Evolutionary conservation across 2,329 filamentous ascomycete species (phyloP).

Genomic region (Penicillium digitatum): DNA sequence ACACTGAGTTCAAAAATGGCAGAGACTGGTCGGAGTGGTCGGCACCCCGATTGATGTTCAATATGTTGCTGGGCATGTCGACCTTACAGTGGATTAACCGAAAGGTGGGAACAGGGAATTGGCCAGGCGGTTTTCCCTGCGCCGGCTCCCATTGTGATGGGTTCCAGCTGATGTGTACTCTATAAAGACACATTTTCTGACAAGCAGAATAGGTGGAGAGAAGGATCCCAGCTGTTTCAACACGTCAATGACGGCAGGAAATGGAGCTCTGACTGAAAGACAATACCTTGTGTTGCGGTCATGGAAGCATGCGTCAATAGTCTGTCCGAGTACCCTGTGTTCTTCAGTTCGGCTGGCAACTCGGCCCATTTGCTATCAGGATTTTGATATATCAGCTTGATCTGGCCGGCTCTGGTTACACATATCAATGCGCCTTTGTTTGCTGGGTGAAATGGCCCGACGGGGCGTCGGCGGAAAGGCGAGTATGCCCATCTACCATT

Average conservation of each 20-base stretch:
- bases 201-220: conserved; percentile 50
- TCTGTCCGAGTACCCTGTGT: conserved; percentile 66
- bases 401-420: conserved; percentile 67
- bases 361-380: conserved; percentile 69
- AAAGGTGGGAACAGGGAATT: conserved; percentile 37
- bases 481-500: conserved; percentile 66
- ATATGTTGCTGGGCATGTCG: conserved; percentile 34
- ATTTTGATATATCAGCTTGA: conserved; percentile 75
- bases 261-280: conserved; percentile 9
- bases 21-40: conserved; percentile 25
- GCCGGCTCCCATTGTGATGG: conserved; percentile 52
- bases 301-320: conserved; percentile 76
- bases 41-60: conserved; percentile 23
- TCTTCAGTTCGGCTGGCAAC: conserved; percentile 68
- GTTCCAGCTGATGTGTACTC: conserved; percentile 71
- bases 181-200: conserved; percentile 69
- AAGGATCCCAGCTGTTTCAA: conserved; percentile 31
- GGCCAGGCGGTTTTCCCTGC: conserved; percentile 30
- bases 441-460: conserved; percentile 65
- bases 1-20: conserved; percentile 38
- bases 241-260: conserved; percentile 5
- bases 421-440: conserved; percentile 71
- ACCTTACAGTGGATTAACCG: conserved; percentile 37
- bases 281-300: conserved; percentile 66
- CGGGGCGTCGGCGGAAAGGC: conserved; percentile 60